A percentile compares a stretch with the other conserved stretches of the same genome.
Evolutionary conservation across 768 basidiomycete species (phyloP).

Genomic region (Lyophyllum decastes): DNA sequence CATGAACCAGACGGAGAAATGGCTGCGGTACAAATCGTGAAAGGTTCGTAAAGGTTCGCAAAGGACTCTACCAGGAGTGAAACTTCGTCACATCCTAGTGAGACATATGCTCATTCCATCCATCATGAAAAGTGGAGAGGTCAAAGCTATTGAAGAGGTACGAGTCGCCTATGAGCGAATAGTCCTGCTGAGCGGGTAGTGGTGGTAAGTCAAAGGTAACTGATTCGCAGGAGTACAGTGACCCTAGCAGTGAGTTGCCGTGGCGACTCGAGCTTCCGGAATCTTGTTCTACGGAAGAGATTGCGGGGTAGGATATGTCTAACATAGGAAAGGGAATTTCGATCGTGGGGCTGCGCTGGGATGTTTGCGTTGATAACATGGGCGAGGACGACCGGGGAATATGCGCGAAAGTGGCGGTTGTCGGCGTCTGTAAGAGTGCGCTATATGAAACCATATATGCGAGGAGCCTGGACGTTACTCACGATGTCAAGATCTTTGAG

Average conservation of each 20-base stretch:
- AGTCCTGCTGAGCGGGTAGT: conserved; percentile 4
- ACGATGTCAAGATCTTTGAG: conserved; percentile 32
- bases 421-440: conserved; percentile 24
- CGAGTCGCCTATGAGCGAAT: neutral
- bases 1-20: neutral
- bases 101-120: conserved; percentile 6
- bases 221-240: conserved; percentile 12
- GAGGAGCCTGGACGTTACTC: conserved; percentile 9
- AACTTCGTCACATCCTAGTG: neutral
- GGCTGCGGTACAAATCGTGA: neutral
- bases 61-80: neutral
- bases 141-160: conserved; percentile 4
- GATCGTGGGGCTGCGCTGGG: neutral
- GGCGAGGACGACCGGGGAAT: conserved; percentile 4
- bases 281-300: neutral
- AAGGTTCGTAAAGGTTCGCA: neutral
- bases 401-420: conserved; percentile 19
- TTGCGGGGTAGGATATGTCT: neutral
- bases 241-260: conserved; percentile 8
- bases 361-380: neutral
- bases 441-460: neutral
- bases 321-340: conserved; percentile 10
- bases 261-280: neutral
- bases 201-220: conserved; percentile 5
- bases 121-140: conserved; percentile 1